Percentiles rank a stretch among this genome's conserved stretches.
phyloP scores from a whole-genome alignment of 2,329 filamentous ascomycete species.

The Bimuria novae-zelandiae region DNA sequence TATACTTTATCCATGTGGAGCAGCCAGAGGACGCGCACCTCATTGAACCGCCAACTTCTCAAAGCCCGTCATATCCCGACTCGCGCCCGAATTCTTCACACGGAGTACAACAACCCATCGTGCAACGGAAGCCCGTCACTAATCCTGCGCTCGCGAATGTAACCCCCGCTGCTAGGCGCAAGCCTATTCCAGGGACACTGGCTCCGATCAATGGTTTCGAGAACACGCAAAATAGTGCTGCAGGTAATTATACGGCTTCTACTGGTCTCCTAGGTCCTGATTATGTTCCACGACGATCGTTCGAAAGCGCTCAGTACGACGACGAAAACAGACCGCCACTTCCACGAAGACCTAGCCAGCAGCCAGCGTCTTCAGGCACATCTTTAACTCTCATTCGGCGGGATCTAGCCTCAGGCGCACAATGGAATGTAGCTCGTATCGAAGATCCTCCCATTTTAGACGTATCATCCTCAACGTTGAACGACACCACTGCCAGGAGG shows the following conservation, averaged over 20 bases:
- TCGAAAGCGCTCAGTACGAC: constrained; percentile 26
- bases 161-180: constrained; percentile 24
- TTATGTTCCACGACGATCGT: constrained; percentile 29
- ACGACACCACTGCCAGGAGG: constrained; percentile 33
- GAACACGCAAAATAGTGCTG: constrained; percentile 35
- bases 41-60: constrained; percentile 20
- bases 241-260: constrained; percentile 21
- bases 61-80: constrained; percentile 19
- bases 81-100: constrained; percentile 13
- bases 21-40: constrained; percentile 58
- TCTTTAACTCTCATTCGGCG: constrained; percentile 56
- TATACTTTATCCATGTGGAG: constrained; percentile 90
- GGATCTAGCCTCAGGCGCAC: constrained; percentile 53
- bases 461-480: constrained; percentile 49
- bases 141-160: constrained; percentile 7
- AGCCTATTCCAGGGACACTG: constrained; percentile 35
- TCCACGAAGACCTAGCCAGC: constrained; percentile 28
- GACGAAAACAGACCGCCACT: constrained; percentile 26
- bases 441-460: constrained; percentile 51
- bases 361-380: constrained; percentile 19
- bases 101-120: constrained; percentile 18
- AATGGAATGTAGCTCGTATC: constrained; percentile 58
- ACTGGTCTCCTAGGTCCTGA: constrained; percentile 21
- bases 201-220: constrained; percentile 30
- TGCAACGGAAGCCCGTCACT: constrained; percentile 35